Conservation (phyloP, 176 grass and related monocot species). For the Lolium rigidum region DNA sequence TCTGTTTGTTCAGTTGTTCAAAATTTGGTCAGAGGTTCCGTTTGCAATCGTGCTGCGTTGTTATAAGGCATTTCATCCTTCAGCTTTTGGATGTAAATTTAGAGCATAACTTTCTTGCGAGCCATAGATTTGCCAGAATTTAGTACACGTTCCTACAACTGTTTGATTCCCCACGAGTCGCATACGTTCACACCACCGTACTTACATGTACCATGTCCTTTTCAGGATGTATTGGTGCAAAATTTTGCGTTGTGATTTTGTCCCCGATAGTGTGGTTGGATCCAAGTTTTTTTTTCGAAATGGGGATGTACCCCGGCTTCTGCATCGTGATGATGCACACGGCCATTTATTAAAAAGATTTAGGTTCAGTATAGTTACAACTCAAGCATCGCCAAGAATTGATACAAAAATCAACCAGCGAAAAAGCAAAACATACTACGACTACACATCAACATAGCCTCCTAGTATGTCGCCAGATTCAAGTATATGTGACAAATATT, state of each 20-base stretch:
- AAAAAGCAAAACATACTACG: no score
- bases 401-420: no score
- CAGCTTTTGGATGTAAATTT: not conserved
- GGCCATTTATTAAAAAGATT: no score
- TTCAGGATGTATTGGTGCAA: not conserved
- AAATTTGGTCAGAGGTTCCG: not conserved
- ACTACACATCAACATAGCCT: no score
- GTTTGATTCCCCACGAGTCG: not conserved
- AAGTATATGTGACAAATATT: conserved; percentile 6
- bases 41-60: not conserved
- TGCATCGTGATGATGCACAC: no score
- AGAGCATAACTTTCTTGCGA: no score
- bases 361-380: no score
- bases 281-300: no score
- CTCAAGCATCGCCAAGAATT: no score
- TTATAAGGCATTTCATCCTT: not conserved
- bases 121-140: not conserved
- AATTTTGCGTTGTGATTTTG: conserved; percentile 9
- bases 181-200: not conserved
- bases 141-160: not conserved
- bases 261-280: not conserved
- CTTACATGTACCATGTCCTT: not conserved
- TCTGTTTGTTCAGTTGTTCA: conserved; percentile 13
- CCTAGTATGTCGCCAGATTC: no score
- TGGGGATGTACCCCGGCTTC: no score